Percentiles rank a stretch among this genome's conserved stretches.
Evolutionary conservation across 208 protist genomes (phyloP).

Genomic region (Leishmania aethiopica): DNA sequence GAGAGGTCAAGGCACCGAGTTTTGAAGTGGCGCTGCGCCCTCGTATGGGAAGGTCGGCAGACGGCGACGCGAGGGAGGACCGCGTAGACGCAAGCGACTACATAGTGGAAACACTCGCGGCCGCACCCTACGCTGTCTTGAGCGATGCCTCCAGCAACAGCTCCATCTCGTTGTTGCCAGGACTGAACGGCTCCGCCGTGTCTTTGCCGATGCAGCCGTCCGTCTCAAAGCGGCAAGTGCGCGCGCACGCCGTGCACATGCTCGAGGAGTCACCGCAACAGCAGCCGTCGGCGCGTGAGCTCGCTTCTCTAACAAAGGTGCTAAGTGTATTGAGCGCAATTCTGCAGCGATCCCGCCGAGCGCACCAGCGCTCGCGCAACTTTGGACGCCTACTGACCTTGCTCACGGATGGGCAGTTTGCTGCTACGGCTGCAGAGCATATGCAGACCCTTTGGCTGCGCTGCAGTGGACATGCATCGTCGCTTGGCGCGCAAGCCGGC

Average conservation of each 20-base stretch:
- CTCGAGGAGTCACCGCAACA: neutral
- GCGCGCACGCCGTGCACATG: too few relatives aligned
- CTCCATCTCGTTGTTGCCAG: neutral
- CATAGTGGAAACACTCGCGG: constrained; percentile 12
- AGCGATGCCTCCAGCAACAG: neutral
- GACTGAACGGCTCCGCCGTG: neutral
- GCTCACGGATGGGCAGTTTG: constrained; percentile 23
- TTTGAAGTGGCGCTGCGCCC: neutral
- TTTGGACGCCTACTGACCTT: constrained; percentile 7
- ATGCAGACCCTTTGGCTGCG: constrained; percentile 19
- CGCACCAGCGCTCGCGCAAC: constrained; percentile 10
- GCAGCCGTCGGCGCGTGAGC: neutral
- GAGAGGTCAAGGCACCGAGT: constrained; percentile 4
- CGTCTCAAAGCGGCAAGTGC: neutral
- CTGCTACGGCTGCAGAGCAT: constrained; percentile 4
- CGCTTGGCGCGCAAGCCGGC: neutral
- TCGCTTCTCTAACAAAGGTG: neutral
- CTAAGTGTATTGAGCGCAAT: constrained; percentile 13
- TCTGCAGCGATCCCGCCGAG: constrained; percentile 10
- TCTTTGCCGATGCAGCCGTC: neutral
- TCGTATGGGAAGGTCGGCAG: neutral
- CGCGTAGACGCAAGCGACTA: neutral
- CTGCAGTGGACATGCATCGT: neutral
- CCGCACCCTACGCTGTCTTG: constrained; percentile 7
- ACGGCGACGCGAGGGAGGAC: neutral